Percentiles rank a stretch among this genome's conserved stretches.
Evolutionary conservation across 2,329 filamentous ascomycete species (phyloP).

Genomic region (Aspergillus spinulosporus): DNA sequence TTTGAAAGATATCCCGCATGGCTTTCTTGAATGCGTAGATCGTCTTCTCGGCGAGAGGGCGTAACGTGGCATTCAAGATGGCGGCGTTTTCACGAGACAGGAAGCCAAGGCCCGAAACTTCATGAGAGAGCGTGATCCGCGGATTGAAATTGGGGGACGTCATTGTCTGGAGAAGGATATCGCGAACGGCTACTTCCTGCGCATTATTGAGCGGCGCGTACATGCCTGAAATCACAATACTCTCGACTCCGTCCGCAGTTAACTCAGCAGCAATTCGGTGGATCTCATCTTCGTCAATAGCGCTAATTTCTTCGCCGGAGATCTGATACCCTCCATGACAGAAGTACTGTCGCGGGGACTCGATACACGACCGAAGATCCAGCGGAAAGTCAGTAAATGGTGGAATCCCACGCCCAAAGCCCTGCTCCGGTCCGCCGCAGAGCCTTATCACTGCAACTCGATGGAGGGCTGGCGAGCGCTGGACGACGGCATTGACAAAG

Average conservation of each 20-base stretch:
- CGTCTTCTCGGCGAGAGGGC: conserved; percentile 49
- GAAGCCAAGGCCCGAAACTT: conserved; percentile 51
- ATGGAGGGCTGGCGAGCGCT: conserved; percentile 5
- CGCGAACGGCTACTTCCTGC: neutral
- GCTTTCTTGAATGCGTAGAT: conserved; percentile 49
- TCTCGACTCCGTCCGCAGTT: neutral
- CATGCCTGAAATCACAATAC: conserved; percentile 14
- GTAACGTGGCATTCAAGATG: conserved; percentile 53
- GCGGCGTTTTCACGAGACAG: conserved; percentile 54
- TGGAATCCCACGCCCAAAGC: conserved; percentile 12
- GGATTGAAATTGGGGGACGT: neutral
- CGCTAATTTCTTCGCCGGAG: conserved; percentile 11
- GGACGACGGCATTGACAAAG: conserved; percentile 54
- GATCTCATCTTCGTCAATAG: conserved; percentile 6
- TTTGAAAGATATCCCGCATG: conserved; percentile 45
- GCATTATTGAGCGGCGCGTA: conserved; percentile 10
- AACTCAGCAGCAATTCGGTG: neutral
- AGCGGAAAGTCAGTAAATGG: conserved; percentile 9
- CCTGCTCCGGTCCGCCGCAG: conserved; percentile 3
- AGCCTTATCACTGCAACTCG: conserved; percentile 3
- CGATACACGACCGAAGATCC: conserved; percentile 4
- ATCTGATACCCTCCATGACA: conserved; percentile 17
- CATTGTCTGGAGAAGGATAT: neutral
- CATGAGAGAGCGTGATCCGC: conserved; percentile 11
- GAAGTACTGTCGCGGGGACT: neutral